Evolutionary conservation across 768 basidiomycete species (phyloP).

Genomic region (Boletus speciosus): DNA sequence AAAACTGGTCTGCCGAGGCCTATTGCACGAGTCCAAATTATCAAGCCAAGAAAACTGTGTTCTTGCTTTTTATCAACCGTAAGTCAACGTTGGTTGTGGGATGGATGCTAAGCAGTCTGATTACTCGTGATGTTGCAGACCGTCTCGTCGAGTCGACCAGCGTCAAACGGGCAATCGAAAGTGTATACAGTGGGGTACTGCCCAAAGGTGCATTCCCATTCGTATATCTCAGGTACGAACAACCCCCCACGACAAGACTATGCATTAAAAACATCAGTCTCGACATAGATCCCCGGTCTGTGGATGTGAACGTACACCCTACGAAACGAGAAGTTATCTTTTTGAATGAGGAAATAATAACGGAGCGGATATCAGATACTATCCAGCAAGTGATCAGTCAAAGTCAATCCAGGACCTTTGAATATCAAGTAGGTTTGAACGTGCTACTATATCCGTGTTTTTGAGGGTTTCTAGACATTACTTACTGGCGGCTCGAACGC

Average conservation of each 20-base stretch:
- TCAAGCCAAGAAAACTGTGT: constrained; percentile 79
- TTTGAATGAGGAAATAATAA: constrained; percentile 84
- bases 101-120: neutral
- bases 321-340: constrained; percentile 98
- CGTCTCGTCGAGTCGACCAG: constrained; percentile 86
- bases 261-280: constrained; percentile 45
- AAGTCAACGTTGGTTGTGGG: constrained; percentile 25
- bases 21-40: constrained; percentile 87
- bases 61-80: constrained; percentile 96
- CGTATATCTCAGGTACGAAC: constrained; percentile 83
- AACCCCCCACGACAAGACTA: neutral
- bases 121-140: constrained; percentile 44
- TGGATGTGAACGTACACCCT: constrained; percentile 98
- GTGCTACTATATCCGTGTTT: neutral
- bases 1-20: constrained; percentile 69
- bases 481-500: constrained; percentile 51
- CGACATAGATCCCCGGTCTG: constrained; percentile 76
- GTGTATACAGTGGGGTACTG: constrained; percentile 76
- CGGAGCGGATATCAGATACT: constrained; percentile 67
- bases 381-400: constrained; percentile 67
- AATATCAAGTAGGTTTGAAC: constrained; percentile 55
- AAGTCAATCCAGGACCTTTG: constrained; percentile 64
- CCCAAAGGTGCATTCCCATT: constrained; percentile 90
- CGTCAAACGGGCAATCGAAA: constrained; percentile 85
- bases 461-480: constrained; percentile 44